Evolutionary conservation across 306 rosid genomes (phyloP), one percentile per base, ranked within the genome.

Genomic region (Ochetophila trinervis): DNA sequence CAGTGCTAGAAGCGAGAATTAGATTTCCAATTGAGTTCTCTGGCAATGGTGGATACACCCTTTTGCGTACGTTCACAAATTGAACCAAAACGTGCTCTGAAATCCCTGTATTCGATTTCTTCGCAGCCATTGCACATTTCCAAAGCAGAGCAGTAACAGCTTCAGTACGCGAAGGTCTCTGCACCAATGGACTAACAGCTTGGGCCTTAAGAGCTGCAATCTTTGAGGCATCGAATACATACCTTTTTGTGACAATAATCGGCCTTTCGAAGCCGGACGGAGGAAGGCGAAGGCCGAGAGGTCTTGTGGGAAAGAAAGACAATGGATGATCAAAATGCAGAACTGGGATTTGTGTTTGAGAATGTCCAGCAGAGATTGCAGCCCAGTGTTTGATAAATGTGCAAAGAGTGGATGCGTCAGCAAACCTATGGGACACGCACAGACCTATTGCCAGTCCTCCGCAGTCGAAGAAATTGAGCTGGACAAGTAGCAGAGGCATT

Each of bases 391-490:
- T 80, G 0, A 88, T 40, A 65, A 88, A 86, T 0, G 35, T 48
- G 51, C 83, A 48, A 2, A 78, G 5, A 21, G 86, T 71, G 48
- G 70, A 66, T 7, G 80, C 86, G 61, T 83, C 96, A 0, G 68
- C 54, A 5, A 78, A 13, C 75, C 66, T 82, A 54, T 88, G 91
- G 4, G 83, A 76, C 15, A 78, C 34, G 53, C 77, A 68, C 5
- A 70, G 4, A 8, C 86, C 82, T 8, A 86, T 65, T 8, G 85
- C 86, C 40, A 88, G 62, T 50, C 88, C 88, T 2, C 88, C 88
- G 35, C 92, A 82, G 36, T 63, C 56, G 30, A 88, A 86, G 8
- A 71, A 12, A 13, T 63, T 85, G 7, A 71, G 82, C 48, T 83
- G 88, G 45, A 82, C 62, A 23, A 72, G 64, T 20, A 80, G 66